phyloP scores from a whole-genome alignment of 1,139 yeast species.

The Candida neerlandica region DNA sequence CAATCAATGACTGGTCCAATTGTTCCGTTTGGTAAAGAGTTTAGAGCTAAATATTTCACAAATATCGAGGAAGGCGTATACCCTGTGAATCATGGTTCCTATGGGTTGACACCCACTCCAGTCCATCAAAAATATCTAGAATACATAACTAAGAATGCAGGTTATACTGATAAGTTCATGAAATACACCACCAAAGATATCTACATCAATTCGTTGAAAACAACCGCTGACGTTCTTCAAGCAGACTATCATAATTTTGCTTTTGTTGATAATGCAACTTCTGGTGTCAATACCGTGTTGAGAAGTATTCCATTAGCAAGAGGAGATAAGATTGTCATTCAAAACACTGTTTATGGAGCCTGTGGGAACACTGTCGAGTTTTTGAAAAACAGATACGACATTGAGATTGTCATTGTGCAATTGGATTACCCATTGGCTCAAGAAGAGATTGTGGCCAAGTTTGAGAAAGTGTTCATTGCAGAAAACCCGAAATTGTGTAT shows the following conservation, averaged over 20 bases:
- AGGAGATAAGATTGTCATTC: constrained; percentile 58
- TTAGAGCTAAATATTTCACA: constrained; percentile 50
- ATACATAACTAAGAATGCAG: constrained; percentile 28
- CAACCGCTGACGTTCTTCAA: constrained; percentile 42
- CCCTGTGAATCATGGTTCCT: constrained; percentile 60
- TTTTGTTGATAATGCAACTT: constrained; percentile 60
- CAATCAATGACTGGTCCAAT: constrained; percentile 10
- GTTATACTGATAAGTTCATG: constrained; percentile 46
- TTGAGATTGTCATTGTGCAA: constrained; percentile 47
- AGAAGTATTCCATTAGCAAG: constrained; percentile 53
- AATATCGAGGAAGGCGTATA: constrained; percentile 33
- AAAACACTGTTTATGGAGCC: constrained; percentile 59
- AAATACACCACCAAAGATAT: constrained; percentile 23
- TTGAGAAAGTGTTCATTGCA: constrained; percentile 31
- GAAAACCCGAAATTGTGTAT: constrained; percentile 43
- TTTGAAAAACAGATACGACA: constrained; percentile 42
- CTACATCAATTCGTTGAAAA: constrained; percentile 33
- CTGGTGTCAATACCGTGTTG: constrained; percentile 60
- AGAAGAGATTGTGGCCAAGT: constrained; percentile 45
- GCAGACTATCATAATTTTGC: constrained; percentile 50
- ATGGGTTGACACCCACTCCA: constrained; percentile 49
- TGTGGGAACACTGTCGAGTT: constrained; percentile 57
- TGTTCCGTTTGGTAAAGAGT: constrained; percentile 52
- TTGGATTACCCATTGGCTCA: constrained; percentile 54
- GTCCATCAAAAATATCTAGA: constrained; percentile 32